Evolutionary conservation across 2,329 filamentous ascomycete species (phyloP).

Genomic region (Xylariomycetidae sp.): DNA sequence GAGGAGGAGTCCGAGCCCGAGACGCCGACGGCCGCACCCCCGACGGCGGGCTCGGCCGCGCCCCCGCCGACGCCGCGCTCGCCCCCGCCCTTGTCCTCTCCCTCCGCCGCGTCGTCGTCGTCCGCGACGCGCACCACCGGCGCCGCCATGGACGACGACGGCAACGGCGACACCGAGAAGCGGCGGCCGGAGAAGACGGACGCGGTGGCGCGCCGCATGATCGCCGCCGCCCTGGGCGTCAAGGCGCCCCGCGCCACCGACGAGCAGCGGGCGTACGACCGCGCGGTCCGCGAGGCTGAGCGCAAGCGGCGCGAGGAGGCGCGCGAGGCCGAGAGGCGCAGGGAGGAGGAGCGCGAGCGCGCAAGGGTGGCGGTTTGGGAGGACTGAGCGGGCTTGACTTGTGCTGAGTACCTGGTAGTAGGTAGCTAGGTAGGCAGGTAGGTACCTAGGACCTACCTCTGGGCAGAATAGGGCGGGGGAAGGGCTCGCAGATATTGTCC

Average conservation of each 20-base stretch:
- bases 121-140: slow-evolving; percentile 4
- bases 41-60: slow-evolving; percentile 34
- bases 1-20: slow-evolving; percentile 48
- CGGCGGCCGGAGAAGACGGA: slow-evolving; percentile 78
- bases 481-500: too few species aligned
- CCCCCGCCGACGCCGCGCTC: slow-evolving; percentile 65
- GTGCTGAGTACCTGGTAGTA: too few species aligned
- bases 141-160: slow-evolving; percentile 6
- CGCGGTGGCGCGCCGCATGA: slow-evolving; percentile 81
- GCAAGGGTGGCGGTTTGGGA: slow-evolving; percentile 88
- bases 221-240: slow-evolving; percentile 80
- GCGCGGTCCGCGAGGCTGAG: slow-evolving; percentile 76
- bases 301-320: slow-evolving; percentile 69
- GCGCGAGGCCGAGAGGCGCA: slow-evolving; percentile 55
- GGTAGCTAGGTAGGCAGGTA: too few species aligned
- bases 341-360: slow-evolving; percentile 60
- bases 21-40: slow-evolving; percentile 24
- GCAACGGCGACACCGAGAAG: slow-evolving; percentile 6
- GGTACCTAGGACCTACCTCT: too few species aligned
- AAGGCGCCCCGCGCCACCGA: slow-evolving; percentile 76
- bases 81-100: too few species aligned
- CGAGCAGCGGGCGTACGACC: slow-evolving; percentile 83
- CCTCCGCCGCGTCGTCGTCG: slow-evolving; percentile 6
- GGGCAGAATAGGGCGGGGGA: too few species aligned
- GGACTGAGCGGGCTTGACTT: slow-evolving; percentile 42